Evolutionary conservation across 495 filamentous ascomycete species (phyloP).

Genomic region (Penicillium cataractarum): DNA sequence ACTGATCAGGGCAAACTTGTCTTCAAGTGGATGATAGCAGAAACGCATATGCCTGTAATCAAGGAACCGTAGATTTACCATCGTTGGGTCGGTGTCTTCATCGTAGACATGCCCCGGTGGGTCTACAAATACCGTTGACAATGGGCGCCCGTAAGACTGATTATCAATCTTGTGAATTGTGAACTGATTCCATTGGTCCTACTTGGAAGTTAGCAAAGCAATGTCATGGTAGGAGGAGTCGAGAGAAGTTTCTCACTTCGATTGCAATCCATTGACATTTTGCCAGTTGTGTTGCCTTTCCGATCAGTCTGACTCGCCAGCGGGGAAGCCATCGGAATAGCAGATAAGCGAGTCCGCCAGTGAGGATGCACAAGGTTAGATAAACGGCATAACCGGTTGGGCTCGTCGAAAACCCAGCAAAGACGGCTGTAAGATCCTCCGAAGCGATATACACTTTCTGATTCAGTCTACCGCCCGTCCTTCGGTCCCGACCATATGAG

Average conservation of each 20-base stretch:
- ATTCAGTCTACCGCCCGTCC: slow-evolving; percentile 59
- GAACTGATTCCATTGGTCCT: slow-evolving; percentile 96
- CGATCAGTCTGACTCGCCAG: slow-evolving; percentile 79
- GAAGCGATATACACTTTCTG: slow-evolving; percentile 93
- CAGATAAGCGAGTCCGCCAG: slow-evolving; percentile 79
- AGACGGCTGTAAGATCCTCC: slow-evolving; percentile 90
- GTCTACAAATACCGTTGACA: slow-evolving; percentile 85
- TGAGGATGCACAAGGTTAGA: slow-evolving; percentile 64
- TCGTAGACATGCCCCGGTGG: slow-evolving; percentile 61
- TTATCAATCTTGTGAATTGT: slow-evolving; percentile 66
- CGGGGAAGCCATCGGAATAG: slow-evolving; percentile 86
- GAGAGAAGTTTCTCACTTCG: slow-evolving; percentile 56
- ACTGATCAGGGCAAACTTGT: slow-evolving; percentile 82
- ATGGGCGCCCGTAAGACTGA: slow-evolving; percentile 72
- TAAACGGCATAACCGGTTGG: slow-evolving; percentile 69
- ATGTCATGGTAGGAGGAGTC: neutral
- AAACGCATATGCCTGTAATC: slow-evolving; percentile 95
- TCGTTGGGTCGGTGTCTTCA: slow-evolving; percentile 83
- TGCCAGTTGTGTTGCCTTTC: slow-evolving; percentile 64
- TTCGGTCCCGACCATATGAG: slow-evolving; percentile 60
- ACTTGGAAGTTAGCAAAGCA: slow-evolving; percentile 14
- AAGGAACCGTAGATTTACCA: slow-evolving; percentile 70
- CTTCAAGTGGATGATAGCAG: slow-evolving; percentile 83
- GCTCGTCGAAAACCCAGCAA: slow-evolving; percentile 87
- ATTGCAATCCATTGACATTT: slow-evolving; percentile 89